A percentile compares a stretch with the other conserved stretches of the same genome.
These are phyloP conservation scores for Candida ascalaphidarum DNA, from an alignment of 805 yeast genomes.

Conservation along the genomic window DNA sequence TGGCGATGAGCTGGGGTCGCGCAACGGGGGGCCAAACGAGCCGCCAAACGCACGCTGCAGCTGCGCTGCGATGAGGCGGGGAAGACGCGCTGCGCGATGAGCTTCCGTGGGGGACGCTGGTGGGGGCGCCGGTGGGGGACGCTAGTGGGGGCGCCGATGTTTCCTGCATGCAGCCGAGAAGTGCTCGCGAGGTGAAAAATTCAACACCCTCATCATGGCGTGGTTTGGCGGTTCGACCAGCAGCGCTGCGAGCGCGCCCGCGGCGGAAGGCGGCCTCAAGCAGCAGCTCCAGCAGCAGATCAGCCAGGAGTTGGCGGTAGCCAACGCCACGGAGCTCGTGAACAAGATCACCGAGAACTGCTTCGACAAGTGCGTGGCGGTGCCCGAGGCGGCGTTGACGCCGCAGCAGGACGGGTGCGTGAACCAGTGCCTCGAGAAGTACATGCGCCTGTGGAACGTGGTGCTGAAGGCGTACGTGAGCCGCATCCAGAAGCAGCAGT, in stretches of 20 bases:
- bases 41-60: too few species aligned
- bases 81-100: too few species aligned
- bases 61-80: too few species aligned
- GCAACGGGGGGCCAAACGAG: too few species aligned
- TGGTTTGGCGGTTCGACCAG: slow-evolving; percentile 5
- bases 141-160: too few species aligned
- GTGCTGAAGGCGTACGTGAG: slow-evolving; percentile 69
- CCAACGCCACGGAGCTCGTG: slow-evolving; percentile 82
- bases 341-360: slow-evolving; percentile 82
- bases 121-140: too few species aligned
- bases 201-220: slow-evolving; percentile 5
- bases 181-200: slow-evolving; percentile 6
- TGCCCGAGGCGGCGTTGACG: slow-evolving; percentile 46
- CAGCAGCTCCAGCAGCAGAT: slow-evolving; percentile 62
- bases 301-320: slow-evolving; percentile 79
- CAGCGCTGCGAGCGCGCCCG: too few species aligned
- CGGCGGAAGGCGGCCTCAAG: slow-evolving; percentile 34
- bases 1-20: too few species aligned
- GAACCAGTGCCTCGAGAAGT: slow-evolving; percentile 73
- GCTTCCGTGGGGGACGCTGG: too few species aligned
- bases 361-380: slow-evolving; percentile 65
- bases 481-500: slow-evolving; percentile 66
- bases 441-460: slow-evolving; percentile 86
- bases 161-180: slow-evolving; percentile 2
- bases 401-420: slow-evolving; percentile 58